These are phyloP conservation scores for Arthrinium phaeospermum DNA, from an alignment of 2,329 filamentous ascomycete species.

Conservation along the genomic window DNA sequence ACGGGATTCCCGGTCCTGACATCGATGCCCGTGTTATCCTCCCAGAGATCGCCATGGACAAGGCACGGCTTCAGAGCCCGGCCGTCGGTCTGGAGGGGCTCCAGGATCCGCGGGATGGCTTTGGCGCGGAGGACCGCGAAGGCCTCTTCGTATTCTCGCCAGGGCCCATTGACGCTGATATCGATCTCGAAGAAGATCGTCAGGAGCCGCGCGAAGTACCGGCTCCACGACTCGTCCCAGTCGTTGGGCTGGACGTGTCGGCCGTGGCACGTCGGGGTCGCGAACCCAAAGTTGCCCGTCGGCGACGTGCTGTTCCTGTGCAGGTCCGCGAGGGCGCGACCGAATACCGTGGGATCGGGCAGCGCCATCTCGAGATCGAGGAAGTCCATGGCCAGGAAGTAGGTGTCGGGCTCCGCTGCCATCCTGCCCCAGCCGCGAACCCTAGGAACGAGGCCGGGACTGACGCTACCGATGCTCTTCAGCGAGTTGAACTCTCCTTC, in stretches of 20 bases:
- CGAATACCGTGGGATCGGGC: slow-evolving; percentile 28
- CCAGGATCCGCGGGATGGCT: slow-evolving; percentile 29
- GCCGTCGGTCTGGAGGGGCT: slow-evolving; percentile 23
- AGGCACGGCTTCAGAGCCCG: slow-evolving; percentile 27
- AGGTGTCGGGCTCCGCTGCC: background rate
- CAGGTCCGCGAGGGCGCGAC: slow-evolving; percentile 28
- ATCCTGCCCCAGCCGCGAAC: slow-evolving; percentile 8
- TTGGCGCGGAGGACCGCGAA: slow-evolving; percentile 24
- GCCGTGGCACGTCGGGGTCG: slow-evolving; percentile 28
- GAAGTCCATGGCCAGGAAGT: slow-evolving; percentile 30
- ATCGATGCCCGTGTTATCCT: slow-evolving; percentile 30
- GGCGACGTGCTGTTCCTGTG: slow-evolving; percentile 31
- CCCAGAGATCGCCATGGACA: slow-evolving; percentile 33
- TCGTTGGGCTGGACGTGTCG: slow-evolving; percentile 23
- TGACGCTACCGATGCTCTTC: slow-evolving; percentile 23
- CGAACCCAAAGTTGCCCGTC: slow-evolving; percentile 30
- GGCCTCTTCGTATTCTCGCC: slow-evolving; percentile 29
- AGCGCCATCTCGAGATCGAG: slow-evolving; percentile 20
- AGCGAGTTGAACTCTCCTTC: slow-evolving; percentile 24
- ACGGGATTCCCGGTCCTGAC: slow-evolving; percentile 24
- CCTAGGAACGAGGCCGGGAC: slow-evolving; percentile 24
- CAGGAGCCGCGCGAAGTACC: slow-evolving; percentile 32
- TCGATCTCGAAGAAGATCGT: slow-evolving; percentile 30
- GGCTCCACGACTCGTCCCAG: slow-evolving; percentile 25
- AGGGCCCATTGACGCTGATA: slow-evolving; percentile 29